A percentile compares a stretch with the other conserved stretches of the same genome.
These are phyloP conservation scores for Myriosclerotinia curreyana DNA, from an alignment of 2,329 filamentous ascomycete genomes.

Conservation along the genomic window DNA sequence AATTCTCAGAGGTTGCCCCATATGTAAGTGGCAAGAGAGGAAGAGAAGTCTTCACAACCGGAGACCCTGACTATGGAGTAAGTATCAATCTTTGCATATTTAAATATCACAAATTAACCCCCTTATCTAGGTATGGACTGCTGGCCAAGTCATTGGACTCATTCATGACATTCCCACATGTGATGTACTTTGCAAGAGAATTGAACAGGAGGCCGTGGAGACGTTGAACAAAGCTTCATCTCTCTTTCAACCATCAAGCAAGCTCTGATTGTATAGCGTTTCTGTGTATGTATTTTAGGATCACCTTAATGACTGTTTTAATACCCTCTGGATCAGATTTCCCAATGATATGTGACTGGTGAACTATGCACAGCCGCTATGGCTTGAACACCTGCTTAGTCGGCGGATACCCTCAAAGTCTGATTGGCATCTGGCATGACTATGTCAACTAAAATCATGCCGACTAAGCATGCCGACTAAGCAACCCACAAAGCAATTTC, in stretches of 20 bases:
- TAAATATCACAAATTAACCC: conserved; percentile 14
- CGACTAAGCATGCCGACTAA: not conserved
- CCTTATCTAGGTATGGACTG: conserved; percentile 77
- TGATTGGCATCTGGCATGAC: not conserved
- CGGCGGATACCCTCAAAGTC: not conserved
- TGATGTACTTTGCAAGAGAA: conserved; percentile 63
- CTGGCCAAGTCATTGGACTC: conserved; percentile 88
- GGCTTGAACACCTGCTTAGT: not conserved
- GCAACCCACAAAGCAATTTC: not conserved
- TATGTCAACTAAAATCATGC: too few species aligned
- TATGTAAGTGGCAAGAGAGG: conserved; percentile 89
- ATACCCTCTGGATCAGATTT: not conserved
- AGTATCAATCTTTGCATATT: conserved; percentile 42
- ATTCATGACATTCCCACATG: conserved; percentile 83
- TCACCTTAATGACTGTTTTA: conserved; percentile 15
- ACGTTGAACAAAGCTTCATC: conserved; percentile 58
- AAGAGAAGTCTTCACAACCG: conserved; percentile 85
- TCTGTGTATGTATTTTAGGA: conserved; percentile 18
- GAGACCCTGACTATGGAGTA: conserved; percentile 86
- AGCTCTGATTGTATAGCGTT: conserved; percentile 40
- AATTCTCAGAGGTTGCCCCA: conserved; percentile 85
- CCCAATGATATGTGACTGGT: not conserved
- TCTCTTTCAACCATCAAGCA: conserved; percentile 55
- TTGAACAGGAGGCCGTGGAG: conserved; percentile 72
- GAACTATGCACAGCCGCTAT: not conserved